Conservation (phyloP, 148 eudicot genomes). For the Pouteria glomerata region DNA sequence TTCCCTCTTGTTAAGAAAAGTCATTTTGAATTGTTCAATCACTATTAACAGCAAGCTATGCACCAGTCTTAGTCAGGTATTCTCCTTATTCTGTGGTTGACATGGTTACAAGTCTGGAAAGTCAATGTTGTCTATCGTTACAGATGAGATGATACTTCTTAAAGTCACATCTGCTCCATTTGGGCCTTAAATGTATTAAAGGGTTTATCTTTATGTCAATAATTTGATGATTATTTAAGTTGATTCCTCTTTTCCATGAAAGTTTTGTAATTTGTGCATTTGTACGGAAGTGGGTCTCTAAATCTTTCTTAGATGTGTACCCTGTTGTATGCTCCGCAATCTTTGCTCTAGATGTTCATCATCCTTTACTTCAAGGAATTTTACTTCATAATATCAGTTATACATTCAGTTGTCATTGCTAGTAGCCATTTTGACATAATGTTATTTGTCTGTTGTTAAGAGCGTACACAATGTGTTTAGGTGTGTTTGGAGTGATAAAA, state of each 20-base stretch:
- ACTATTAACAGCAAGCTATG: too few species aligned
- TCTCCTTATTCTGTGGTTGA: conserved; percentile 23
- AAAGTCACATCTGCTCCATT: conserved; percentile 27
- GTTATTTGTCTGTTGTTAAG: too few species aligned
- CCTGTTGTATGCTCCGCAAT: too few species aligned
- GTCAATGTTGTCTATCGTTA: conserved; percentile 27
- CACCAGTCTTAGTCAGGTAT: conserved; percentile 34
- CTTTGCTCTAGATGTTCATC: too few species aligned
- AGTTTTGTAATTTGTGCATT: neutral
- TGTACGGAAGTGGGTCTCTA: neutral
- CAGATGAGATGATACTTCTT: conserved; percentile 17
- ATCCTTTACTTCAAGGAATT: too few species aligned
- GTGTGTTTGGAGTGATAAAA: too few species aligned
- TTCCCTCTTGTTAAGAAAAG: neutral
- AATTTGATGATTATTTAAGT: neutral
- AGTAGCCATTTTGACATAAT: too few species aligned
- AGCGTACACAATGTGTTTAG: too few species aligned
- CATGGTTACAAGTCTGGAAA: conserved; percentile 41
- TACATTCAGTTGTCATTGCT: too few species aligned
- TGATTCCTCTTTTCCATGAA: too few species aligned
- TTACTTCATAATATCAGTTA: too few species aligned
- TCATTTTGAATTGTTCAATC: neutral
- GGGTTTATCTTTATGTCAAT: neutral
- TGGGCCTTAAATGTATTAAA: neutral
- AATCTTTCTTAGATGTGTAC: neutral